Evolutionary conservation across 2,329 filamentous ascomycete species (phyloP).

Genomic region (Verticillium tricorpus): DNA sequence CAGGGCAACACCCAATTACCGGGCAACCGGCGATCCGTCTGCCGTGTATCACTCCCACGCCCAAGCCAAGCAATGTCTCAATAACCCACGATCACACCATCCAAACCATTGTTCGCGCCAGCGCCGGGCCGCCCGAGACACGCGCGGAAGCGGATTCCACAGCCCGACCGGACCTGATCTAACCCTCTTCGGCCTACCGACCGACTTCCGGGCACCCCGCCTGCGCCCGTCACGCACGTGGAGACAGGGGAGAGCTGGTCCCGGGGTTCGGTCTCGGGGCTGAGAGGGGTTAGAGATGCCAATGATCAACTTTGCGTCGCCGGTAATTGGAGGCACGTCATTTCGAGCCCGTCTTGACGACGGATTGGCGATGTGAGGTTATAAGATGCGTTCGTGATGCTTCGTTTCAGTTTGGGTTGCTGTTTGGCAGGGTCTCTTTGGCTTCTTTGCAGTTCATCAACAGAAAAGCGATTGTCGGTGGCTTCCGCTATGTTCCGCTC

Average conservation of each 20-base stretch:
- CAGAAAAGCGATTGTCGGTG: too few relatives aligned
- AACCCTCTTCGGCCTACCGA: not conserved
- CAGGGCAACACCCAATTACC: too few relatives aligned
- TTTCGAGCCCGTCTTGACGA: not conserved
- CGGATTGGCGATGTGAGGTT: not conserved
- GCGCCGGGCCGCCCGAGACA: not conserved
- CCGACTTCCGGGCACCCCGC: not conserved
- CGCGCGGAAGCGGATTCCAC: not conserved
- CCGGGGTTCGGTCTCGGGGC: not conserved
- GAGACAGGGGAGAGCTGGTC: not conserved
- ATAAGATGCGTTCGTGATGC: not conserved
- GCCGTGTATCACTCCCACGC: too few relatives aligned
- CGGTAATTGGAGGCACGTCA: not conserved
- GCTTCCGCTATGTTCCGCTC: not conserved
- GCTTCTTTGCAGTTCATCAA: not conserved
- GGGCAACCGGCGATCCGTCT: too few relatives aligned
- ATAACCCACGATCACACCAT: not conserved
- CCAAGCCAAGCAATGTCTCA: too few relatives aligned
- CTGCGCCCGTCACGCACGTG: not conserved
- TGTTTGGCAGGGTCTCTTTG: not conserved
- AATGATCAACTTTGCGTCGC: not conserved
- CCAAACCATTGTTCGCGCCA: not conserved
- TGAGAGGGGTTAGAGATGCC: not conserved
- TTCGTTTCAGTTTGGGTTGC: not conserved
- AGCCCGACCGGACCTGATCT: not conserved